A percentile compares a stretch with the other conserved stretches of the same genome.
Evolutionary conservation across 177 flowering plant genomes (phyloP).

Genomic region (Telopea speciosissima): DNA sequence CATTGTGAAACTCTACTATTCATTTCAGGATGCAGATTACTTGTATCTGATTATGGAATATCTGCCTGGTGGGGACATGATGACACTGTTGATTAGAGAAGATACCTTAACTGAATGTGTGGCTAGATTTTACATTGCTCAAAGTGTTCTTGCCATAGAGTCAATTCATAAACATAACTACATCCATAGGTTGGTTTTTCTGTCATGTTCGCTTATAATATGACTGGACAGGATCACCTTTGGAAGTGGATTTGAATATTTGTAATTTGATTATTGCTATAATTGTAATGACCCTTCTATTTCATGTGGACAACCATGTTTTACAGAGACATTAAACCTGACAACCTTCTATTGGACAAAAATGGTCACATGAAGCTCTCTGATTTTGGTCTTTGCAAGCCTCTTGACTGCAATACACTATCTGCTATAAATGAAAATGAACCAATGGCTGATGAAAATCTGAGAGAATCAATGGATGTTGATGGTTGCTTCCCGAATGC

Average conservation of each 20-base stretch:
- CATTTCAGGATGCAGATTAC: slow-evolving; percentile 78
- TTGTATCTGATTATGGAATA: slow-evolving; percentile 84
- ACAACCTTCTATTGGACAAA: slow-evolving; percentile 72
- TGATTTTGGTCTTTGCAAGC: slow-evolving; percentile 81
- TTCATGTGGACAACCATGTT: background rate
- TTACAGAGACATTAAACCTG: slow-evolving; percentile 79
- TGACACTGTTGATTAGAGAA: slow-evolving; percentile 80
- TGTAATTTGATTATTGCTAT: background rate
- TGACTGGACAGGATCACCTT: background rate
- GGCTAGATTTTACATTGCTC: slow-evolving; percentile 68
- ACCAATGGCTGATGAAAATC: slow-evolving; percentile 25
- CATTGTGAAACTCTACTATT: slow-evolving; percentile 76
- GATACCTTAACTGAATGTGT: slow-evolving; percentile 71
- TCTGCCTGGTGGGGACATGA: slow-evolving; percentile 85
- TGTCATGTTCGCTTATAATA: background rate
- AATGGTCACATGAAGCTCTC: slow-evolving; percentile 67
- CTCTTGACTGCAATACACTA: slow-evolving; percentile 64
- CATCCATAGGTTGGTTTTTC: slow-evolving; percentile 55
- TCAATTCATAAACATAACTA: slow-evolving; percentile 78
- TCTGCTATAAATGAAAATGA: slow-evolving; percentile 30
- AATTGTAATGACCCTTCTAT: background rate
- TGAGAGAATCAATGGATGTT: slow-evolving; percentile 10
- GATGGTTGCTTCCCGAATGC: slow-evolving; percentile 18
- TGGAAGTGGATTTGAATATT: background rate
- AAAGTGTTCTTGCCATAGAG: slow-evolving; percentile 72